Evolutionary conservation across 352 stramenopile species (phyloP).

Genomic region (Phytophthora vignae): DNA sequence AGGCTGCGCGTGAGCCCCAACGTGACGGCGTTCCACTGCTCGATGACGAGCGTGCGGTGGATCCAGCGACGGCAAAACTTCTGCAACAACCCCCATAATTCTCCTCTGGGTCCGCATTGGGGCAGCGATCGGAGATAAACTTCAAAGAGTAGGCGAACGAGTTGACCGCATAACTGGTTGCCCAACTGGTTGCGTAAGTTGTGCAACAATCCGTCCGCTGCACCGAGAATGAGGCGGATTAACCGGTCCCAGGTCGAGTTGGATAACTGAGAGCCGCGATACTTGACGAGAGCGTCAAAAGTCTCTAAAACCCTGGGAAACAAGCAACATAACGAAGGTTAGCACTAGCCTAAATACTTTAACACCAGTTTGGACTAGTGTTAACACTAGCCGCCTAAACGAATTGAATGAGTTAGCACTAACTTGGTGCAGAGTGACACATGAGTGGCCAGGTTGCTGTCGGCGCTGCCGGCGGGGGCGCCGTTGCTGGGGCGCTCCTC

Average conservation of each 20-base stretch:
- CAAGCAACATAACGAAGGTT: not conserved
- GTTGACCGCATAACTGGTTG: conserved; percentile 76
- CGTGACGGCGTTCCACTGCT: conserved; percentile 87
- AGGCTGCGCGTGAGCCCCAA: conserved; percentile 78
- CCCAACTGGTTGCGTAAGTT: conserved; percentile 76
- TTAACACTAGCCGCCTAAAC: not conserved
- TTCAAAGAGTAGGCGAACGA: conserved; percentile 84
- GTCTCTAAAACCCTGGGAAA: conserved; percentile 72
- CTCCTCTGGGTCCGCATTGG: conserved; percentile 71
- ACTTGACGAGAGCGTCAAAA: conserved; percentile 79
- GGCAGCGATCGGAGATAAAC: conserved; percentile 78
- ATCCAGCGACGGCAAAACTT: conserved; percentile 91
- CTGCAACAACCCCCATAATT: conserved; percentile 82
- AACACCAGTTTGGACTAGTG: no score
- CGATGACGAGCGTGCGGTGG: conserved; percentile 85
- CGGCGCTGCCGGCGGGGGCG: conserved; percentile 20
- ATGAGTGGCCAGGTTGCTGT: conserved; percentile 67
- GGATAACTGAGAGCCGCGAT: conserved; percentile 62
- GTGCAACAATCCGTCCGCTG: conserved; percentile 81
- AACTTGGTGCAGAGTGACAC: conserved; percentile 77
- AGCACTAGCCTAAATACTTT: not conserved
- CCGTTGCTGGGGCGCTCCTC: conserved; percentile 65
- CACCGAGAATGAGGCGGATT: conserved; percentile 79
- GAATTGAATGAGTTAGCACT: conserved; percentile 10
- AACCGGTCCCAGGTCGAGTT: conserved; percentile 87